Conservation (phyloP, 2,329 filamentous ascomycete species). For the Penicillium sp. region DNA sequence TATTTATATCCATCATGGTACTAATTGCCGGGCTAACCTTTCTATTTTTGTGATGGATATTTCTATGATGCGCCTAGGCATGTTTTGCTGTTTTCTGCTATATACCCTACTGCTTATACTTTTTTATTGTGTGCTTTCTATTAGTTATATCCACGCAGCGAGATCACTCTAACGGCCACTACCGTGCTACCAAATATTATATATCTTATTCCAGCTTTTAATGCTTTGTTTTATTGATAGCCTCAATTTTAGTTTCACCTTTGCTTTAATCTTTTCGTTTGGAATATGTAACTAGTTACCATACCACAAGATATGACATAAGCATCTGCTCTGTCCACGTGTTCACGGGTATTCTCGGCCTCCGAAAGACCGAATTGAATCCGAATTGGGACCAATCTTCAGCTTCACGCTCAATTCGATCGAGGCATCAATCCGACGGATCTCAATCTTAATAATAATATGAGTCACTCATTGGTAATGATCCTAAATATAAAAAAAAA, state of each 20-base stretch:
- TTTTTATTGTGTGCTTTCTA: background rate
- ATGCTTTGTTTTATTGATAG: background rate
- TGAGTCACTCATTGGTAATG: background rate
- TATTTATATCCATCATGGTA: background rate
- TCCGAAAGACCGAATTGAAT: too few species aligned
- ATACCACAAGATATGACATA: too few species aligned
- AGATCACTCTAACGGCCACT: background rate
- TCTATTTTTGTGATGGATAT: background rate
- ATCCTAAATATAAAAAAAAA: too few species aligned
- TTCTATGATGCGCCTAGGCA: background rate
- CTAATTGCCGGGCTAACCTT: background rate
- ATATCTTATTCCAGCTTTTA: background rate
- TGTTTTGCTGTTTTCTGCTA: background rate
- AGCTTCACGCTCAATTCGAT: too few species aligned
- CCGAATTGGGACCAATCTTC: too few species aligned
- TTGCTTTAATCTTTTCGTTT: background rate
- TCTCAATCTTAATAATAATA: too few species aligned
- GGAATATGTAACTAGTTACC: too few species aligned
- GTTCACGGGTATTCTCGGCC: too few species aligned
- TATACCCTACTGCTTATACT: constrained; percentile 6
- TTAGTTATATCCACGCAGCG: background rate
- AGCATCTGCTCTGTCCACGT: too few species aligned
- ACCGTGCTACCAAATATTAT: background rate
- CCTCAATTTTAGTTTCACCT: background rate
- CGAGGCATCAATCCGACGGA: too few species aligned